A percentile compares a stretch with the other conserved stretches of the same genome.
Evolutionary conservation across 2,329 filamentous ascomycete genomes (phyloP).

Genomic region (Fusarium miscanthi): DNA sequence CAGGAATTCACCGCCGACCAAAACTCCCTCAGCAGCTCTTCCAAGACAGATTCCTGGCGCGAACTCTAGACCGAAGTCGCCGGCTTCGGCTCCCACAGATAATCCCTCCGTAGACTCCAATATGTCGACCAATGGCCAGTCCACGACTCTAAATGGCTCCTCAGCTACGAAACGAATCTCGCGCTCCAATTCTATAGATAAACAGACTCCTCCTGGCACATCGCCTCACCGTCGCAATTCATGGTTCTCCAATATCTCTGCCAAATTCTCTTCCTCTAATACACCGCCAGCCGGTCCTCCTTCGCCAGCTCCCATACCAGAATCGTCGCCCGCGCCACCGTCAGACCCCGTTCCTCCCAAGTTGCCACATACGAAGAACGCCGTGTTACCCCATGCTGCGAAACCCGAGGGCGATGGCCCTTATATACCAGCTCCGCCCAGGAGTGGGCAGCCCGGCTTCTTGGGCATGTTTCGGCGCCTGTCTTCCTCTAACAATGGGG

Average conservation of each 20-base stretch:
- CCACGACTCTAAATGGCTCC: constrained; percentile 42
- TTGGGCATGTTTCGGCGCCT: constrained; percentile 85
- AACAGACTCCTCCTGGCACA: constrained; percentile 45
- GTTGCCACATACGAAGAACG: constrained; percentile 64
- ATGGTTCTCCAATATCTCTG: constrained; percentile 94
- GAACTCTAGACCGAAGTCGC: constrained; percentile 45
- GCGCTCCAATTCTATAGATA: constrained; percentile 53
- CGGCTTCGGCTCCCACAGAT: constrained; percentile 40
- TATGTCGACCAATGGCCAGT: constrained; percentile 36
- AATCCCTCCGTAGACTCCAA: constrained; percentile 35
- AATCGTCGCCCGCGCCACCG: constrained; percentile 34
- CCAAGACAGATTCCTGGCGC: constrained; percentile 49
- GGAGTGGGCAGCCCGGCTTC: constrained; percentile 74
- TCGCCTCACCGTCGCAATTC: constrained; percentile 73
- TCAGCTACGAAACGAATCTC: constrained; percentile 43
- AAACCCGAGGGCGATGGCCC: constrained; percentile 71
- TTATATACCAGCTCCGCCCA: constrained; percentile 80
- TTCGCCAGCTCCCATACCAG: constrained; percentile 47
- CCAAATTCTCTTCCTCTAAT: constrained; percentile 80
- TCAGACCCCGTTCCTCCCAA: constrained; percentile 61
- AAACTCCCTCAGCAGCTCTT: constrained; percentile 44
- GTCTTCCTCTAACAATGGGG: constrained; percentile 71
- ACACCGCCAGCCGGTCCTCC: constrained; percentile 48
- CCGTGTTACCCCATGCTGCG: constrained; percentile 67
- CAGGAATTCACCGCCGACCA: constrained; percentile 45